These are phyloP conservation scores for Metschnikowia drakensbergensis DNA, from an alignment of 805 yeast species.

Conservation along the genomic window DNA sequence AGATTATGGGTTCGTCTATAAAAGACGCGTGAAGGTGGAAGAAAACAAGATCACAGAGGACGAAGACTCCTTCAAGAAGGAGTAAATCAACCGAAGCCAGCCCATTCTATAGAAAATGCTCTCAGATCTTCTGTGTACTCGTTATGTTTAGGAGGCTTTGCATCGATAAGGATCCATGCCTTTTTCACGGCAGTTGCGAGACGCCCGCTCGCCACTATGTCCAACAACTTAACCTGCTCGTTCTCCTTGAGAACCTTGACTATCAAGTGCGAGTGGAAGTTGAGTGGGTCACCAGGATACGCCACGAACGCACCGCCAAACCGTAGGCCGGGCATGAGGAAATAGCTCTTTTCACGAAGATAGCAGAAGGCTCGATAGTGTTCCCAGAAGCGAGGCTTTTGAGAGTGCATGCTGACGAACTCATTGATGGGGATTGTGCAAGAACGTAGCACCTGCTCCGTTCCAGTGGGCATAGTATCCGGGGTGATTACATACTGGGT, in stretches of 20 bases:
- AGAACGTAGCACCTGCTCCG: background rate
- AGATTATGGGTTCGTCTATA: constrained; percentile 17
- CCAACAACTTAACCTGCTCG: constrained; percentile 45
- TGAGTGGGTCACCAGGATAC: constrained; percentile 91
- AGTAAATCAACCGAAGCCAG: constrained; percentile 71
- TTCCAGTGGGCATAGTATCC: constrained; percentile 5
- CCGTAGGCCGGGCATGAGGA: constrained; percentile 77
- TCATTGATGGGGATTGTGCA: background rate
- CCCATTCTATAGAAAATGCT: constrained; percentile 87
- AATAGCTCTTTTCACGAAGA: constrained; percentile 46
- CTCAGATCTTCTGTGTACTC: constrained; percentile 19
- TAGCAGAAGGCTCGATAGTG: constrained; percentile 28
- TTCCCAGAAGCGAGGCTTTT: constrained; percentile 7
- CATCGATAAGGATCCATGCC: constrained; percentile 59
- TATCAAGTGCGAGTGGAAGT: constrained; percentile 84
- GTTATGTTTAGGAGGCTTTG: constrained; percentile 15
- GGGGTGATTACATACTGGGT: constrained; percentile 12
- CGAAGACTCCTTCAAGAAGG: constrained; percentile 3
- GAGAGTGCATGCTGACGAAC: constrained; percentile 2
- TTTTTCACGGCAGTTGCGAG: constrained; percentile 91
- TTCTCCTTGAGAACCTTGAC: constrained; percentile 45
- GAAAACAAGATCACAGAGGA: constrained; percentile 28
- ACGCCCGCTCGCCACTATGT: constrained; percentile 80
- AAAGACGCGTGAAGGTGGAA: constrained; percentile 32
- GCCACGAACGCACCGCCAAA: constrained; percentile 89